phyloP scores from a whole-genome alignment of 139 green algal species.

The Closterium sp. region DNA sequence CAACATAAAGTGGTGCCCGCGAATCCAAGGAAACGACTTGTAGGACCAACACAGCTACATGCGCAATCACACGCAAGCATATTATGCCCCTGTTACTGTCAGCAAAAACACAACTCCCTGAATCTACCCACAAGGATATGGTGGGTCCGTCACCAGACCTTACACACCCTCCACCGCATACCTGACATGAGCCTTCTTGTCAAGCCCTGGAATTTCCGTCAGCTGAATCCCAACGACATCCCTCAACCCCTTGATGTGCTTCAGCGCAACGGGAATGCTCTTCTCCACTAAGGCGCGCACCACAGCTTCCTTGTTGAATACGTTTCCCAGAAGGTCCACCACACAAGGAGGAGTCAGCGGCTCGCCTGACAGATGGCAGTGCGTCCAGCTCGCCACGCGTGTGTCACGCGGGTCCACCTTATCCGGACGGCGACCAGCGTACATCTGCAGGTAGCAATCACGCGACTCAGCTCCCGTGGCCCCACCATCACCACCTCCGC shows the following conservation, averaged over 20 bases:
- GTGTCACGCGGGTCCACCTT: conserved; percentile 50
- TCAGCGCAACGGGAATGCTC: conserved; percentile 29
- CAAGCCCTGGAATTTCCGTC: conserved; percentile 39
- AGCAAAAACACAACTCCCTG: background rate
- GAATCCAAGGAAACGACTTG: too few species aligned
- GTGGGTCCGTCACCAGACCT: background rate
- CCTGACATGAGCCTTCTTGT: conserved; percentile 24
- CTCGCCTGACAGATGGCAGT: conserved; percentile 46
- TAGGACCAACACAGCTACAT: too few species aligned
- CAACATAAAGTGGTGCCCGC: too few species aligned
- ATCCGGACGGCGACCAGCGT: conserved; percentile 48
- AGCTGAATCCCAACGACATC: conserved; percentile 52
- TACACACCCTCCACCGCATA: background rate
- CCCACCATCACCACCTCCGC: conserved; percentile 53
- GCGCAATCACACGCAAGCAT: too few species aligned
- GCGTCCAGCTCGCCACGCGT: conserved; percentile 32
- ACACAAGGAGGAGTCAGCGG: conserved; percentile 35
- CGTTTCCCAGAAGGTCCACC: conserved; percentile 47
- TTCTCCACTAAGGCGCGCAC: conserved; percentile 45
- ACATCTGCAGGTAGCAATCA: conserved; percentile 56
- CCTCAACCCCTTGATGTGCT: conserved; percentile 43
- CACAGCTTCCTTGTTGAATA: conserved; percentile 57
- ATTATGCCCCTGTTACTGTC: too few species aligned
- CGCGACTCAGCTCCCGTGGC: conserved; percentile 53
- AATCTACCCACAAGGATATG: background rate